Percentiles rank a stretch among this genome's conserved stretches.
These are phyloP conservation scores for Aspergillus eucalypticola DNA, from an alignment of 2,329 filamentous ascomycete species.

Conservation along the genomic window DNA sequence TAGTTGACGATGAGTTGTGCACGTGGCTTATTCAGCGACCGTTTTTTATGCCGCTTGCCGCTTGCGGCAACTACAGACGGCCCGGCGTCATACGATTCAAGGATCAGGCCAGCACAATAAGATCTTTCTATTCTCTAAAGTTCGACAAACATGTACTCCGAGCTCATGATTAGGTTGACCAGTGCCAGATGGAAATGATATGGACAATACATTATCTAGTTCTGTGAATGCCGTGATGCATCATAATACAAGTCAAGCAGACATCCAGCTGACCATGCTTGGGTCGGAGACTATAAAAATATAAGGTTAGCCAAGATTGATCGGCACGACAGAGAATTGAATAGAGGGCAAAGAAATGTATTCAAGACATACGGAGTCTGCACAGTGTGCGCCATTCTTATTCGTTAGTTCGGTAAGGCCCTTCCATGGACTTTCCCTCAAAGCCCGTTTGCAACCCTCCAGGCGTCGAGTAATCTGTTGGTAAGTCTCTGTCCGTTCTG, in stretches of 20 bases:
- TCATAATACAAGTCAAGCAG: constrained; percentile 97
- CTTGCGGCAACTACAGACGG: not conserved
- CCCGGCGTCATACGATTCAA: not conserved
- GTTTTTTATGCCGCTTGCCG: not conserved
- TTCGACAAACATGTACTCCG: not conserved
- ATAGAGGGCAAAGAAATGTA: not conserved
- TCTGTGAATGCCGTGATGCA: constrained; percentile 54
- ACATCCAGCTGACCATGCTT: constrained; percentile 94
- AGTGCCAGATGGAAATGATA: not conserved
- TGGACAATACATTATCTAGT: not conserved
- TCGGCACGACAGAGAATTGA: not conserved
- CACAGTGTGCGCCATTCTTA: constrained; percentile 78
- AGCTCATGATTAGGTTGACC: not conserved
- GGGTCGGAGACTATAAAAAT: constrained; percentile 73
- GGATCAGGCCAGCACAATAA: not conserved
- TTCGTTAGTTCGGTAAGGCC: constrained; percentile 92
- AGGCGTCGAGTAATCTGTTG: constrained; percentile 89
- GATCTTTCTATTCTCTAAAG: not conserved
- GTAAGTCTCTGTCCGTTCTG: constrained; percentile 81
- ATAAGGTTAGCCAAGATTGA: constrained; percentile 16
- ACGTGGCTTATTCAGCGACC: constrained; percentile 18
- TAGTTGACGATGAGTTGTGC: constrained; percentile 12
- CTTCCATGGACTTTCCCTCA: constrained; percentile 79
- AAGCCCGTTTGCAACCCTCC: constrained; percentile 79
- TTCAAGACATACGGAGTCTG: constrained; percentile 71